Percentiles rank a stretch among this genome's conserved stretches.
Conservation (phyloP, 2,329 filamentous ascomycete genomes). For the Cladophialophora immunda region DNA sequence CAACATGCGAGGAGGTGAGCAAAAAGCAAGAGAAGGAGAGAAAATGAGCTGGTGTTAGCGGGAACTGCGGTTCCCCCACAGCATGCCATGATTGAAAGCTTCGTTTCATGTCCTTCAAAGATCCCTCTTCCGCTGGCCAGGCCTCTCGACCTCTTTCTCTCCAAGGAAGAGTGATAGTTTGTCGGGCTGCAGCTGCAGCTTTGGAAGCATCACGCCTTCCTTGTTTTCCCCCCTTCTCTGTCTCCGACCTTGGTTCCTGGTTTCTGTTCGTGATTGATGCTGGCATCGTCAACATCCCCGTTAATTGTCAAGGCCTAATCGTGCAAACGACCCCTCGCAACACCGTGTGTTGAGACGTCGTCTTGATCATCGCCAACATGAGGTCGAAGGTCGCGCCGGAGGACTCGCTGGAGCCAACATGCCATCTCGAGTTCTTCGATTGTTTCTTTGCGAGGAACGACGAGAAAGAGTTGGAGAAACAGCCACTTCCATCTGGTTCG, state of each 20-base stretch:
- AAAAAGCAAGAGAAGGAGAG: conserved; percentile 2
- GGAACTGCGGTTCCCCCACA: conserved; percentile 20
- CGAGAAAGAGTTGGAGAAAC: conserved; percentile 4
- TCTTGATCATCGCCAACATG: conserved; percentile 24
- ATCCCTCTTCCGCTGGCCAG: conserved; percentile 7
- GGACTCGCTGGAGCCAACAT: conserved; percentile 34
- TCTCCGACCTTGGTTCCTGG: conserved; percentile 10
- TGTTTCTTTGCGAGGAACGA: conserved; percentile 30
- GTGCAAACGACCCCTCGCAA: conserved; percentile 20
- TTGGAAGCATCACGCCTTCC: conserved; percentile 20
- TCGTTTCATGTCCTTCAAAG: conserved; percentile 18
- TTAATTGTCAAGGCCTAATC: conserved; percentile 15
- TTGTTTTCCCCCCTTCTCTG: conserved; percentile 13
- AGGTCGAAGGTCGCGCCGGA: conserved; percentile 22
- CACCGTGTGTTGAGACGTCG: conserved; percentile 13
- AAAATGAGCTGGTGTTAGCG: conserved; percentile 9
- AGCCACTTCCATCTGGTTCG: conserved; percentile 18
- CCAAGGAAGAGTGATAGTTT: conserved; percentile 23
- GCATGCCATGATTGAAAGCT: conserved; percentile 15
- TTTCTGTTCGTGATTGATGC: conserved; percentile 25
- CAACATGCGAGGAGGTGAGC: conserved; percentile 9
- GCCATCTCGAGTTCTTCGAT: conserved; percentile 31
- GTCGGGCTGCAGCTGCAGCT: conserved; percentile 27
- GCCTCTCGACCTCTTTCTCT: conserved; percentile 9
- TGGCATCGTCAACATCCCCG: conserved; percentile 26